Conservation (phyloP, 2,329 filamentous ascomycete species). For the Alternaria infectoria region DNA sequence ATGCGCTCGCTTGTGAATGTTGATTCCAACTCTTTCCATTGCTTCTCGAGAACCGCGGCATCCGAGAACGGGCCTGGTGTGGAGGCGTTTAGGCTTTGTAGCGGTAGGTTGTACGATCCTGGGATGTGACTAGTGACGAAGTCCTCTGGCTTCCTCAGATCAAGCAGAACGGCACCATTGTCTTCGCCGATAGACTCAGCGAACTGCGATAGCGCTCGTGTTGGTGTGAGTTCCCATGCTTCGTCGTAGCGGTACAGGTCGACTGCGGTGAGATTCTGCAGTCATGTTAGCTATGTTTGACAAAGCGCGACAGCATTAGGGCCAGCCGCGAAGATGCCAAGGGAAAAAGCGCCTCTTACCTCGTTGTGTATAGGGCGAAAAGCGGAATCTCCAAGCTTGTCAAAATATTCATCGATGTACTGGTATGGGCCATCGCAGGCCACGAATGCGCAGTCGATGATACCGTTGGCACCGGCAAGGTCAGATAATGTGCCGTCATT, state of each 20-base stretch:
- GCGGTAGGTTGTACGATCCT: slow-evolving; percentile 26
- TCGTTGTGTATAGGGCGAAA: slow-evolving; percentile 26
- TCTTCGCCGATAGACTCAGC: not conserved
- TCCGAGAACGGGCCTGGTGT: slow-evolving; percentile 24
- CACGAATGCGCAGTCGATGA: slow-evolving; percentile 53
- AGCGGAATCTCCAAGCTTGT: slow-evolving; percentile 55
- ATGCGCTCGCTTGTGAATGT: slow-evolving; percentile 24
- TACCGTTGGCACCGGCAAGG: slow-evolving; percentile 11
- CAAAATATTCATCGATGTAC: slow-evolving; percentile 66
- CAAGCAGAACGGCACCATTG: slow-evolving; percentile 12
- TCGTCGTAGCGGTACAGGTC: slow-evolving; percentile 31
- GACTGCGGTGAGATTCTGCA: slow-evolving; percentile 24
- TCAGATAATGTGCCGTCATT: slow-evolving; percentile 14
- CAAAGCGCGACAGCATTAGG: not conserved
- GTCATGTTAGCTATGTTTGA: not conserved
- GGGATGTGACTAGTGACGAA: slow-evolving; percentile 23
- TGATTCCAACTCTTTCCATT: slow-evolving; percentile 27
- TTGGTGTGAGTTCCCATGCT: slow-evolving; percentile 25
- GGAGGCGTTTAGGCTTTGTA: slow-evolving; percentile 18
- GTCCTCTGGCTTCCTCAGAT: slow-evolving; percentile 25
- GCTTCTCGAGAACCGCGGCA: slow-evolving; percentile 18
- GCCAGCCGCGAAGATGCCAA: too few species aligned
- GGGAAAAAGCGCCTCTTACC: not conserved
- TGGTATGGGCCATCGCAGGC: slow-evolving; percentile 70
- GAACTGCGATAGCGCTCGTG: slow-evolving; percentile 17